Evolutionary conservation across 1,139 yeast species (phyloP).

Genomic region (Diutina rugosa): DNA sequence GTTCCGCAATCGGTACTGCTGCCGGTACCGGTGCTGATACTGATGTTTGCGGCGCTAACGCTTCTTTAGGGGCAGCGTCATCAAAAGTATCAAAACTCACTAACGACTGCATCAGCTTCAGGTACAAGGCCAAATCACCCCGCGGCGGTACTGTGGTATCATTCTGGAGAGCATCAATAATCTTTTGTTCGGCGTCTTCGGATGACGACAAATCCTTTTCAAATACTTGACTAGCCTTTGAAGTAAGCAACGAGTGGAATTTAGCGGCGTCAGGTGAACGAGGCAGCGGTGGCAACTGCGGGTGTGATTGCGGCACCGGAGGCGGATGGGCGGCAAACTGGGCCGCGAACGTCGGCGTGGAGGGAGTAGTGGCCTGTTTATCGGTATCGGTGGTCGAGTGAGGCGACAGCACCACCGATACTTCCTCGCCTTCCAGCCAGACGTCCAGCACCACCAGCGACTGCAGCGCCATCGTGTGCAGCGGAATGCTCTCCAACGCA

Average conservation of each 20-base stretch:
- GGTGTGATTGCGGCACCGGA: neutral
- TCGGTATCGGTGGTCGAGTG: neutral
- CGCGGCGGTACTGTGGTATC: neutral
- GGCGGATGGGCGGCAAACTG: neutral
- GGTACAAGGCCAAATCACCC: neutral
- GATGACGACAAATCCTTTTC: neutral
- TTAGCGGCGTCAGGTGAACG: neutral
- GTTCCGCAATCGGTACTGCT: neutral
- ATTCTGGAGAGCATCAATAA: neutral
- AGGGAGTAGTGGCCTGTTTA: neutral
- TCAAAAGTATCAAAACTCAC: neutral
- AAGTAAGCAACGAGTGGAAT: neutral
- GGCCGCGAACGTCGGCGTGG: neutral
- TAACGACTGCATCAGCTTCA: constrained; percentile 2
- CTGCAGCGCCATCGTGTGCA: neutral
- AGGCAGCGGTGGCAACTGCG: neutral
- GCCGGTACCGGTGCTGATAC: neutral
- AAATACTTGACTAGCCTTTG: neutral
- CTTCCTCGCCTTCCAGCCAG: neutral
- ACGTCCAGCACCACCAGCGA: neutral
- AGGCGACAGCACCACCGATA: neutral
- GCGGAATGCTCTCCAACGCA: neutral
- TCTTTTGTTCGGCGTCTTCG: neutral
- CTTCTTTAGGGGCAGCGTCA: neutral
- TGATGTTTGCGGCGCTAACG: neutral